Evolutionary conservation across 225 moss, liverwort and hornwort genomes (phyloP), one percentile per base, ranked within the genome.

Genomic region (Bryoerythrophyllum caledonicum): DNA sequence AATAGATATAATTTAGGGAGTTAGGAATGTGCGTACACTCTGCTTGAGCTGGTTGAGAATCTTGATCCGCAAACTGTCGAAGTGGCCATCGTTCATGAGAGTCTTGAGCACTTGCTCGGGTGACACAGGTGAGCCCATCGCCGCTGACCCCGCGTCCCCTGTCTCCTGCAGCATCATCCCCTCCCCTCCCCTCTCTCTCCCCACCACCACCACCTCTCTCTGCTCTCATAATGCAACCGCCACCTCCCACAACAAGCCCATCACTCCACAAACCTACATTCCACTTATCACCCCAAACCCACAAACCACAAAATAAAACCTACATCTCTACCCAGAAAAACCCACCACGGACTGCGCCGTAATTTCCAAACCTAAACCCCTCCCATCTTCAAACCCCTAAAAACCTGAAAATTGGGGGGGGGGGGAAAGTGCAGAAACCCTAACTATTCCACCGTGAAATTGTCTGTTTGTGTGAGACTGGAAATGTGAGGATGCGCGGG

Each of bases 71-170:
- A 90, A 68, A 74, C 86, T 87, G 73, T 92, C 92, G 44, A 92
- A 92, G 41, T 88, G 85, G 71, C 92, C 92, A 73, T 92, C 88
- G 70, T 92, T 85, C 92, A 92, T 92, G 65, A 88, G 88, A 71
- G 85, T 83, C 79, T 86, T 86, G 67, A 88, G 88, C 53, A 88
- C 88, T 83, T 88, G 86, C 76, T 86, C 83, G 17, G 88, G 88
- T 71, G 88, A 81, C 49, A 88, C 88, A 48, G 86, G 85, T 53
- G 88, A 86, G 67, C 88, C 86, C 88, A 86, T 81, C 60, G 88
- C 88, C 65, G 86, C 81, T 79, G 88, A 88, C 73, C 86, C 88
- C 79, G 88, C 88, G 77, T 88, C 88, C 79, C 83, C 88, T 77
- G 88, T 86, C 83, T 88, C 88, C 60, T 88, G 88, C 86, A 86